Conservation (phyloP, 805 yeast species). For the Candida jianshihensis region DNA sequence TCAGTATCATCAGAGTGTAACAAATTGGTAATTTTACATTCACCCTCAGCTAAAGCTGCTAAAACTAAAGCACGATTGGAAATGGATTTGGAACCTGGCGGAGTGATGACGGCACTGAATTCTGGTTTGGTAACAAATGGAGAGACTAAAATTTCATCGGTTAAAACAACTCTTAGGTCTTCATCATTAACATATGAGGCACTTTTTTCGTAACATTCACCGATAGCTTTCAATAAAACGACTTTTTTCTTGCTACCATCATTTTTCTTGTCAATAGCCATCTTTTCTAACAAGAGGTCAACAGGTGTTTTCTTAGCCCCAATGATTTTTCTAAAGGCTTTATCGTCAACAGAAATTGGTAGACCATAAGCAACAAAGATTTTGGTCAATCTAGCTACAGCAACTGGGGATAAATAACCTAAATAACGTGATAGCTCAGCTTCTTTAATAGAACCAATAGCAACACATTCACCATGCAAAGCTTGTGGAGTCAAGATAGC, state of each 20-base stretch:
- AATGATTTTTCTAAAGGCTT: constrained; percentile 62
- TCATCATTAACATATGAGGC: constrained; percentile 82
- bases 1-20: constrained; percentile 95
- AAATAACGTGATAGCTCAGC: constrained; percentile 92
- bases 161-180: constrained; percentile 72
- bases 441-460: constrained; percentile 91
- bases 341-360: constrained; percentile 74
- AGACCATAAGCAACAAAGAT: constrained; percentile 80
- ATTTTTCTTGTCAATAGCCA: constrained; percentile 95
- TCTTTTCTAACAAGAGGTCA: constrained; percentile 64
- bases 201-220: constrained; percentile 79
- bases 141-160: constrained; percentile 71
- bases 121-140: constrained; percentile 35
- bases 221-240: constrained; percentile 77
- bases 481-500: constrained; percentile 97
- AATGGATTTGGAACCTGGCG: constrained; percentile 97
- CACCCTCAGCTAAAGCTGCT: constrained; percentile 87
- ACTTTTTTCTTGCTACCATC: constrained; percentile 88
- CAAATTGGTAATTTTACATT: constrained; percentile 75
- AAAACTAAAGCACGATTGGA: constrained; percentile 90
- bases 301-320: constrained; percentile 68
- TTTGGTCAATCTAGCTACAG: constrained; percentile 83
- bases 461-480: constrained; percentile 97
- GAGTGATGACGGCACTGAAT: constrained; percentile 44
- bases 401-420: constrained; percentile 85